phyloP scores from a whole-genome alignment of 2,329 filamentous ascomycete species.

The Beauveria sp. region DNA sequence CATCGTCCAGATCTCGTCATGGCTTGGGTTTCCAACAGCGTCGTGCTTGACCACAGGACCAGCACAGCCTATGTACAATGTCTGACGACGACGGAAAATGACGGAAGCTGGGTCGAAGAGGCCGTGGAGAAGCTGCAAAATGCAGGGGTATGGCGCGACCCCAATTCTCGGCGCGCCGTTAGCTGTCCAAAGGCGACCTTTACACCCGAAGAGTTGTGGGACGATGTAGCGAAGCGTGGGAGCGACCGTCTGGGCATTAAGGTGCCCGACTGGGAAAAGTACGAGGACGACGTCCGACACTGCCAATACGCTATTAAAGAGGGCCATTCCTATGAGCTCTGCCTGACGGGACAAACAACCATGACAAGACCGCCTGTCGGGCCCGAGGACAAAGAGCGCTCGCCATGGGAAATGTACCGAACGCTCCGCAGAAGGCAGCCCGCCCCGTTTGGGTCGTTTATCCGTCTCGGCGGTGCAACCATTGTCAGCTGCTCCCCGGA shows the following conservation, averaged over 20 bases:
- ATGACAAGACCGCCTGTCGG: slow-evolving; percentile 36
- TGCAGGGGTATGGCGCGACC: slow-evolving; percentile 26
- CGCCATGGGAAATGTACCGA: slow-evolving; percentile 65
- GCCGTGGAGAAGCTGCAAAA: slow-evolving; percentile 23
- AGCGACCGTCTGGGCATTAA: slow-evolving; percentile 23
- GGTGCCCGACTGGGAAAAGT: slow-evolving; percentile 40
- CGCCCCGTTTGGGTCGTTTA: slow-evolving; percentile 77
- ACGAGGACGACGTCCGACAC: slow-evolving; percentile 57
- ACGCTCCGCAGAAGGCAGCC: slow-evolving; percentile 65
- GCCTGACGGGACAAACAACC: slow-evolving; percentile 67
- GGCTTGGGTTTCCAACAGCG: slow-evolving; percentile 66
- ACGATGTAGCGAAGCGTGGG: slow-evolving; percentile 7
- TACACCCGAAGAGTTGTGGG: slow-evolving; percentile 11
- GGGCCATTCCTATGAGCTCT: slow-evolving; percentile 81
- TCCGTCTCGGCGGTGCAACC: slow-evolving; percentile 61
- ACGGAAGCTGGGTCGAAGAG: slow-evolving; percentile 25
- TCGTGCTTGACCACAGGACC: slow-evolving; percentile 67
- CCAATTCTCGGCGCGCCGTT: slow-evolving; percentile 10
- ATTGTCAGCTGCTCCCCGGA: slow-evolving; percentile 82
- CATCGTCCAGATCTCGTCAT: slow-evolving; percentile 64
- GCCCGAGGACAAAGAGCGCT: slow-evolving; percentile 35
- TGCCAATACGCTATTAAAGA: slow-evolving; percentile 68
- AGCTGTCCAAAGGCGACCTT: background rate
- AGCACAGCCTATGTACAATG: slow-evolving; percentile 57
- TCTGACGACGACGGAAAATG: slow-evolving; percentile 20